Percentiles rank a stretch among this genome's conserved stretches.
Conservation (phyloP, 306 rosid species). For the Urtica urens region DNA sequence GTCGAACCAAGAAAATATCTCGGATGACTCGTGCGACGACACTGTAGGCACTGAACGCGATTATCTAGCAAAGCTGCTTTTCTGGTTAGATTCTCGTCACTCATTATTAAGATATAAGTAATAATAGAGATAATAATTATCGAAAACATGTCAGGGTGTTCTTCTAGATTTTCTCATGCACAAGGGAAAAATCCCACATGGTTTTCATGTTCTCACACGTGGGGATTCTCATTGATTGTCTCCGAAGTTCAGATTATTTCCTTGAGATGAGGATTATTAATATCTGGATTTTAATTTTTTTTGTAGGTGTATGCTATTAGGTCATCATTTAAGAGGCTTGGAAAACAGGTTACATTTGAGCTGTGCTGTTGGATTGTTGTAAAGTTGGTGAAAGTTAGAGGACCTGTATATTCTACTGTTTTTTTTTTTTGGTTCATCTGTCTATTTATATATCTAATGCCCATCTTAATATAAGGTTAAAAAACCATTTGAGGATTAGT, state of each 20-base stretch:
- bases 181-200: background rate
- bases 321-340: conserved; percentile 95
- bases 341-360: conserved; percentile 88
- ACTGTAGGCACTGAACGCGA: conserved; percentile 64
- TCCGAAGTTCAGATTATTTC: background rate
- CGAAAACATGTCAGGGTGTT: background rate
- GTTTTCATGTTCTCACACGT: conserved; percentile 2
- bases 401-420: conserved; percentile 44
- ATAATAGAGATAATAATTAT: no score
- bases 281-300: background rate
- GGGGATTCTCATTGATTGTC: background rate
- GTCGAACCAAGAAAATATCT: conserved; percentile 27
- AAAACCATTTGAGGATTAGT: conserved; percentile 2
- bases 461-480: conserved; percentile 14
- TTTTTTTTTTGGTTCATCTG: conserved; percentile 12
- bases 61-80: conserved; percentile 90
- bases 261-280: background rate
- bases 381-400: conserved; percentile 31
- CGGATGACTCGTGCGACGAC: conserved; percentile 32
- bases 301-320: conserved; percentile 95
- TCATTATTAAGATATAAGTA: conserved; percentile 14
- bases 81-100: conserved; percentile 54
- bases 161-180: conserved; percentile 2
- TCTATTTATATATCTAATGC: conserved; percentile 4
- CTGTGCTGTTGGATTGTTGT: conserved; percentile 83